These are phyloP conservation scores for Paraphaeosphaeria minitans DNA, from an alignment of 2,329 filamentous ascomycete genomes.

Conservation along the genomic window DNA sequence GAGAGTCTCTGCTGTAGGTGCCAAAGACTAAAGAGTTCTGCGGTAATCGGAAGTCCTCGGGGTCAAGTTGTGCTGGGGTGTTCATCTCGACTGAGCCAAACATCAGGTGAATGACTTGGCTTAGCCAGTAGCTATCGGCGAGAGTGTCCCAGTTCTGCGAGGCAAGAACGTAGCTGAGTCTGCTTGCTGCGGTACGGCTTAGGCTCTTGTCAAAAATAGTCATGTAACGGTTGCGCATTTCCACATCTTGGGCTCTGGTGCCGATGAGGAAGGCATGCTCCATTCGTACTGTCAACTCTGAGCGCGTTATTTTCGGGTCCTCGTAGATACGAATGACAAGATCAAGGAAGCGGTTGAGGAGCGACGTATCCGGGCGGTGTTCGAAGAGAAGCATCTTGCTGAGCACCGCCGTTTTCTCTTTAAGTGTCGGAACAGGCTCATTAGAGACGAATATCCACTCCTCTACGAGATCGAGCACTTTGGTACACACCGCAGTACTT, in stretches of 20 bases:
- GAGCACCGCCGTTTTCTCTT: slow-evolving; percentile 98
- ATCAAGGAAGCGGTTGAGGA: slow-evolving; percentile 91
- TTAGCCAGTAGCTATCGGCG: slow-evolving; percentile 93
- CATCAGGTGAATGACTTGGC: slow-evolving; percentile 91
- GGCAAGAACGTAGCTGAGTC: slow-evolving; percentile 85
- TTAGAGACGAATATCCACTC: slow-evolving; percentile 95
- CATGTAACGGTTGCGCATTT: slow-evolving; percentile 97
- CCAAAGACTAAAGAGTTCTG: slow-evolving; percentile 75
- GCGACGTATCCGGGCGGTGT: slow-evolving; percentile 76
- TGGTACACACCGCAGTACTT: slow-evolving; percentile 84
- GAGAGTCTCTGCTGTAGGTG: slow-evolving; percentile 72
- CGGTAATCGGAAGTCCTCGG: slow-evolving; percentile 81
- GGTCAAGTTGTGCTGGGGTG: slow-evolving; percentile 74
- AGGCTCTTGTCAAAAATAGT: slow-evolving; percentile 93
- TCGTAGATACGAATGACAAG: slow-evolving; percentile 98
- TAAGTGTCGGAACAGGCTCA: slow-evolving; percentile 94
- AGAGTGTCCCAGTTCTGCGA: slow-evolving; percentile 98
- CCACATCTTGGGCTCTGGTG: slow-evolving; percentile 87
- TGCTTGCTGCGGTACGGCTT: slow-evolving; percentile 87
- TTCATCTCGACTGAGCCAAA: slow-evolving; percentile 90
- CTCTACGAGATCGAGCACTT: slow-evolving; percentile 92
- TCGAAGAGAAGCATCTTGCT: slow-evolving; percentile 99
- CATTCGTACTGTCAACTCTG: slow-evolving; percentile 93
- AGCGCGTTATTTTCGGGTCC: slow-evolving; percentile 91
- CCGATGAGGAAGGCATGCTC: slow-evolving; percentile 98